Conservation (phyloP, 2,329 filamentous ascomycete species). For the Fonsecaea pedrosoi region DNA sequence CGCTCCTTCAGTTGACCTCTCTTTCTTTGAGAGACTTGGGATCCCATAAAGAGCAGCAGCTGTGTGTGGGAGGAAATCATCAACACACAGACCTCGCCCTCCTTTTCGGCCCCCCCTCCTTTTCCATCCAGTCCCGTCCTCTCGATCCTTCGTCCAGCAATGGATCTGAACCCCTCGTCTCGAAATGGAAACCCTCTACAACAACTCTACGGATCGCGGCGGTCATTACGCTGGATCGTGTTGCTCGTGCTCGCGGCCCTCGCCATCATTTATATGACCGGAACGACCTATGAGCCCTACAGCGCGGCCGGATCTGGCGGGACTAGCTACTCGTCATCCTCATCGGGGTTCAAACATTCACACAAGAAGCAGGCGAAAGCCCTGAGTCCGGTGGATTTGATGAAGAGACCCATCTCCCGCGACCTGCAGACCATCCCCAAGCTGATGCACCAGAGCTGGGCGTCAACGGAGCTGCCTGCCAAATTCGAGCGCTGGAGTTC, state of each 20-base stretch:
- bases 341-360: slow-evolving; percentile 2
- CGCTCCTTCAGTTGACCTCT: slow-evolving; percentile 3
- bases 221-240: slow-evolving; percentile 29
- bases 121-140: not conserved
- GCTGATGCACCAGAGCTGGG: slow-evolving; percentile 41
- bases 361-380: slow-evolving; percentile 23
- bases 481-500: slow-evolving; percentile 45
- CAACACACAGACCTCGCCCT: not conserved
- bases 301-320: not conserved
- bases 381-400: slow-evolving; percentile 26
- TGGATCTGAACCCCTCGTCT: slow-evolving; percentile 22
- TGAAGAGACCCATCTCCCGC: slow-evolving; percentile 33
- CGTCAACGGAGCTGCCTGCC: slow-evolving; percentile 35
- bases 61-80: not conserved
- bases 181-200: slow-evolving; percentile 30
- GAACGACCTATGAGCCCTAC: slow-evolving; percentile 22
- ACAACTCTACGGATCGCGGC: slow-evolving; percentile 27
- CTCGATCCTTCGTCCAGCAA: not conserved
- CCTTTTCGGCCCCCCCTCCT: not conserved
- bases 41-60: not conserved
- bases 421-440: slow-evolving; percentile 38
- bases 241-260: slow-evolving; percentile 32
- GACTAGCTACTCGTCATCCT: not conserved
- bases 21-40: not conserved
- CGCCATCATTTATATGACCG: slow-evolving; percentile 25